Evolutionary conservation across 2,329 filamentous ascomycete species (phyloP), one percentile per base, ranked within the genome.

Genomic region (Aspergillus sp.): DNA sequence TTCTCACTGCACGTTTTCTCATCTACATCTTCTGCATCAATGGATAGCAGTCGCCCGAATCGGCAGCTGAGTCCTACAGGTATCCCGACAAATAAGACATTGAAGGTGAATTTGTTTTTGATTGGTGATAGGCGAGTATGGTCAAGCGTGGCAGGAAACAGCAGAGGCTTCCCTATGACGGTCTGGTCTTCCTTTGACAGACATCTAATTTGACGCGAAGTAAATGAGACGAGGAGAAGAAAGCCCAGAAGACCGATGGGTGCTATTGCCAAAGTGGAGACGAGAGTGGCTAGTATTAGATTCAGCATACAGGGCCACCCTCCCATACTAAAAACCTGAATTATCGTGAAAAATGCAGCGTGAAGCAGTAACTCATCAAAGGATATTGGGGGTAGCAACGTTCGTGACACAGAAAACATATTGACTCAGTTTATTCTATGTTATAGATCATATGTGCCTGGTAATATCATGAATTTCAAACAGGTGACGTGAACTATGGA

Each of bases 31-130:
- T 61, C 57, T 4, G 30, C 30, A 15, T 63, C 61, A 15, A 63
- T 41, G 0, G 58, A 53, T 3, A 63, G 10, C 7, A 61, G 28
- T 28, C 55, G 57, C 0, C 61, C 61, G 10, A 61, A 25, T 7
- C 53, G 55, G 15, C 55, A 58, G 5, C 53, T 56, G 2, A 63
- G 52, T 4, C 61, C 61, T 5, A 63, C 56, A 0, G 61, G 61
- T 2, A 57, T 19, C 1, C 61, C 61, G 7, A 61, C 28, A 4
- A 61, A 10, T 2, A 63, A 48, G 13, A 61, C 58, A 4, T 28
- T 25, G 41, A 61, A 56, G 25, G 25, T 45, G 45, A 63, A 63
- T 32, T 47, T 50, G 32, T 61, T 54, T 21, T 57, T 61, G 5
- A 57, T 38, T 1, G 61, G 59, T 4, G n/a, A 17, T 6, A 57